A percentile compares a stretch with the other conserved stretches of the same genome.
Evolutionary conservation across 2,329 filamentous ascomycete species (phyloP).

Genomic region (Cladorrhinum sp.): DNA sequence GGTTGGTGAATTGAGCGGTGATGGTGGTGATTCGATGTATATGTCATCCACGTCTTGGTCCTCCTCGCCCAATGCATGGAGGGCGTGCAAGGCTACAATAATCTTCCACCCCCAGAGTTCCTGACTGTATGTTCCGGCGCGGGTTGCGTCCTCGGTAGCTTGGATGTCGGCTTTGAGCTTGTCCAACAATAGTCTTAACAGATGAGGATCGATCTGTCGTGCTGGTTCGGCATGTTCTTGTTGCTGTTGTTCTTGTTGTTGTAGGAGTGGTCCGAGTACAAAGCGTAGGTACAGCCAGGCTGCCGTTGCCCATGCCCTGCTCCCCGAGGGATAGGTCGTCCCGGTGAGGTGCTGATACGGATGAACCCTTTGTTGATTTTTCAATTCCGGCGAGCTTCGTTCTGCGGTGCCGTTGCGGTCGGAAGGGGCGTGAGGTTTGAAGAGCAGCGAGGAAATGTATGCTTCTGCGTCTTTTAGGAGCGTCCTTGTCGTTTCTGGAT

Average conservation of each 20-base stretch:
- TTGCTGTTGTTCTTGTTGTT: neutral
- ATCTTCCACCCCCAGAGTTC: slow-evolving; percentile 23
- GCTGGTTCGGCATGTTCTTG: too few relatives aligned
- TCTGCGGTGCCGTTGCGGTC: too few relatives aligned
- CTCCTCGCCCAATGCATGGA: neutral
- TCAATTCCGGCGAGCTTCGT: too few relatives aligned
- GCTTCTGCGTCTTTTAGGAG: slow-evolving; percentile 19
- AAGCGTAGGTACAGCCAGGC: slow-evolving; percentile 21
- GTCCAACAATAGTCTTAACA: slow-evolving; percentile 15
- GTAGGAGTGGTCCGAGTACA: slow-evolving; percentile 10
- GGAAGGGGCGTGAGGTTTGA: slow-evolving; percentile 17
- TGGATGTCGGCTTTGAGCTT: slow-evolving; percentile 12
- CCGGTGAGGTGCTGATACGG: too few relatives aligned
- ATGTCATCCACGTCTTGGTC: too few relatives aligned
- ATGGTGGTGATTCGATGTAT: too few relatives aligned
- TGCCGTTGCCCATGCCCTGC: slow-evolving; percentile 20
- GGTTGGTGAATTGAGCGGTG: too few relatives aligned
- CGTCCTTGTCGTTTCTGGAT: neutral
- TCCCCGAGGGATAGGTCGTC: slow-evolving; percentile 10
- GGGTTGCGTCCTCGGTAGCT: slow-evolving; percentile 18
- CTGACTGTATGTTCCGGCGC: slow-evolving; percentile 13
- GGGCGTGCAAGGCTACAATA: slow-evolving; percentile 12
- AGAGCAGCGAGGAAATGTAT: slow-evolving; percentile 17
- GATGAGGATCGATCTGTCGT: slow-evolving; percentile 14
- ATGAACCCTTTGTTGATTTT: too few relatives aligned